phyloP scores from a whole-genome alignment of 2,329 filamentous ascomycete genomes.

The Pseudocercospora macadamiae region DNA sequence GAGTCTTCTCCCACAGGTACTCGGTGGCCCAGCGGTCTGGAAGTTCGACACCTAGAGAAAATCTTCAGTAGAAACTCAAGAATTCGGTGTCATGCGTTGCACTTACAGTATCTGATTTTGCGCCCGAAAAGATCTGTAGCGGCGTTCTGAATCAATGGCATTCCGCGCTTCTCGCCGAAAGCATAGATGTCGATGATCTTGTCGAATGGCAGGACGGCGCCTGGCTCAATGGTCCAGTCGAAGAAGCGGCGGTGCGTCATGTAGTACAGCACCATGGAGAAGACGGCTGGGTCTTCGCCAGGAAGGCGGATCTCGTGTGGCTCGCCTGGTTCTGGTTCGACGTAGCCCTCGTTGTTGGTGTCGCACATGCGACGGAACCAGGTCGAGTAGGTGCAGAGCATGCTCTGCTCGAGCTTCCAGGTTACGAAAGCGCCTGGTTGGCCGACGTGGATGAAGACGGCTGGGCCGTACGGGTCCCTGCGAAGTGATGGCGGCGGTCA shows the following conservation, averaged over 20 bases:
- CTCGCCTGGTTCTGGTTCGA: neutral
- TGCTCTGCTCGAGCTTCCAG: neutral
- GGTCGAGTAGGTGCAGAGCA: slow-evolving; percentile 12
- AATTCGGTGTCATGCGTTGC: neutral
- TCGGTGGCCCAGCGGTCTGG: slow-evolving; percentile 19
- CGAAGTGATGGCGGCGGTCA: neutral
- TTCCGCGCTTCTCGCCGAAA: slow-evolving; percentile 14
- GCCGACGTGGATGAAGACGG: slow-evolving; percentile 9
- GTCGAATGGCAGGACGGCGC: slow-evolving; percentile 16
- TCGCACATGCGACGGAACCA: slow-evolving; percentile 12
- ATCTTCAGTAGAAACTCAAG: neutral
- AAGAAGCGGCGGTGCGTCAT: slow-evolving; percentile 12
- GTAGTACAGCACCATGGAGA: slow-evolving; percentile 13
- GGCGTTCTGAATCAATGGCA: slow-evolving; percentile 24
- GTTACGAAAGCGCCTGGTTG: neutral
- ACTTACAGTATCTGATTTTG: slow-evolving; percentile 12
- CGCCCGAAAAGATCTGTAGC: slow-evolving; percentile 13
- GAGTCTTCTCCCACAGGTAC: slow-evolving; percentile 19
- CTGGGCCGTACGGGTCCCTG: slow-evolving; percentile 14
- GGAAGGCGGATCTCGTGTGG: slow-evolving; percentile 17
- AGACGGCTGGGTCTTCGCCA: slow-evolving; percentile 15
- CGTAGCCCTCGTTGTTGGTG: neutral
- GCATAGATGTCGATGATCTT: slow-evolving; percentile 19
- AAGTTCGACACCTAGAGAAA: neutral
- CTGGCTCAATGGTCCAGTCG: slow-evolving; percentile 1